A percentile compares a stretch with the other conserved stretches of the same genome.
These are phyloP conservation scores for Myxozyma nipponensis DNA, from an alignment of 805 yeast genomes.

Conservation along the genomic window DNA sequence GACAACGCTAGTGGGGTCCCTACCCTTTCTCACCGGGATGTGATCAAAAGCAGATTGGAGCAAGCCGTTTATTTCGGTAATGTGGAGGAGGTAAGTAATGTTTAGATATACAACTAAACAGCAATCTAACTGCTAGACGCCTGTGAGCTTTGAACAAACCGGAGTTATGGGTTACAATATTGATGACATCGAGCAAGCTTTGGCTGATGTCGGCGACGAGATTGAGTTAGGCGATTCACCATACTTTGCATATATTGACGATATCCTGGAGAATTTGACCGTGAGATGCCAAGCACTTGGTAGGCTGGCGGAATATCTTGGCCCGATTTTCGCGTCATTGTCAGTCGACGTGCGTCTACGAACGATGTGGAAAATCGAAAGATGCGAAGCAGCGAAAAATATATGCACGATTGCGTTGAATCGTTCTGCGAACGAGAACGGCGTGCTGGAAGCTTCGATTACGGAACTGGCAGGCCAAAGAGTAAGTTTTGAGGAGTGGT, in stretches of 20 bases:
- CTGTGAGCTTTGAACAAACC: constrained; percentile 47
- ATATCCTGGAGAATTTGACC: constrained; percentile 35
- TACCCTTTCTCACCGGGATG: constrained; percentile 30
- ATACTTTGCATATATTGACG: constrained; percentile 16
- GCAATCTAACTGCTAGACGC: constrained; percentile 29
- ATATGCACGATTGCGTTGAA: constrained; percentile 38
- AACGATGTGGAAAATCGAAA: constrained; percentile 43
- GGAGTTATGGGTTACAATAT: constrained; percentile 45
- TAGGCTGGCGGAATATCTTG: constrained; percentile 46
- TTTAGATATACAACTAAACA: not conserved
- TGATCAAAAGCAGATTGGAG: constrained; percentile 69
- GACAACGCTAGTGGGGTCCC: constrained; percentile 15
- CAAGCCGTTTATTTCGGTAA: constrained; percentile 72
- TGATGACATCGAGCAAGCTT: constrained; percentile 49
- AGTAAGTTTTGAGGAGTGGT: constrained; percentile 16
- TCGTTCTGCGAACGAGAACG: not conserved
- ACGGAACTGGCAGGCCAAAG: constrained; percentile 4
- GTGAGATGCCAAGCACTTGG: constrained; percentile 47
- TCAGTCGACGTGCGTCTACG: constrained; percentile 41
- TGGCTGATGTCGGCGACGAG: constrained; percentile 50
- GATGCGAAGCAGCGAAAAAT: constrained; percentile 46
- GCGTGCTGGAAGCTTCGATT: constrained; percentile 7
- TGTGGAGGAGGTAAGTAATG: constrained; percentile 26
- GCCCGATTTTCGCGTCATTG: constrained; percentile 40
- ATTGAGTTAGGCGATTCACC: constrained; percentile 46